phyloP scores from a whole-genome alignment of 2,329 filamentous ascomycete species.

The Diaporthe sp. region DNA sequence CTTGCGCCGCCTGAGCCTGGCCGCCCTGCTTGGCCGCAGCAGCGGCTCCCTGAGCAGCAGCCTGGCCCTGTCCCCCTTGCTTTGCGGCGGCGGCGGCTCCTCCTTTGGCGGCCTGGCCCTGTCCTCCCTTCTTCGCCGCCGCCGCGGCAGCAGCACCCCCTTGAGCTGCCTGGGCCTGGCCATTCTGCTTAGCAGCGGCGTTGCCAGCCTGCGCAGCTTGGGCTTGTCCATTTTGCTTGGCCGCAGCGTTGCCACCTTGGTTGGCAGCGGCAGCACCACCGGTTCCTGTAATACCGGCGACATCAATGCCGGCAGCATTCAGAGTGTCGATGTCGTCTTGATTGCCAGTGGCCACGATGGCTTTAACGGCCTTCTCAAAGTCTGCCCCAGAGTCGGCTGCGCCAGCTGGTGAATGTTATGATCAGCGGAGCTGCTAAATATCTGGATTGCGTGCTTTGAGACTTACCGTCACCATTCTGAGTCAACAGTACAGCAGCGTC shows the following conservation, averaged over 20 bases:
- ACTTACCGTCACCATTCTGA: constrained; percentile 29
- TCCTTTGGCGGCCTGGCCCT: neutral
- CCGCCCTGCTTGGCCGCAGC: neutral
- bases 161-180: neutral
- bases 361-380: constrained; percentile 30
- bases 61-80: neutral
- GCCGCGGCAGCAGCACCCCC: neutral
- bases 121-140: neutral
- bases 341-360: constrained; percentile 20
- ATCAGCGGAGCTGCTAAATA: neutral
- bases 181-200: neutral
- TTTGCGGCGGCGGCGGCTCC: neutral
- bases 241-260: neutral
- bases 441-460: neutral
- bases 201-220: neutral
- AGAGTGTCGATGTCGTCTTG: constrained; percentile 17
- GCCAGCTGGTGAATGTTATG: neutral
- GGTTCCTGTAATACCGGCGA: neutral
- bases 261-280: neutral
- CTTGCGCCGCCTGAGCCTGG: neutral
- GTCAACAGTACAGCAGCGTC: constrained; percentile 32
- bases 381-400: constrained; percentile 16
- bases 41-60: too few species aligned
- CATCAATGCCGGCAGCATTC: constrained; percentile 25
- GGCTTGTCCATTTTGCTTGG: neutral